Percentiles rank a stretch among this genome's conserved stretches.
Conservation (phyloP, 2,329 filamentous ascomycete genomes). For the Amylocarpus encephaloides region DNA sequence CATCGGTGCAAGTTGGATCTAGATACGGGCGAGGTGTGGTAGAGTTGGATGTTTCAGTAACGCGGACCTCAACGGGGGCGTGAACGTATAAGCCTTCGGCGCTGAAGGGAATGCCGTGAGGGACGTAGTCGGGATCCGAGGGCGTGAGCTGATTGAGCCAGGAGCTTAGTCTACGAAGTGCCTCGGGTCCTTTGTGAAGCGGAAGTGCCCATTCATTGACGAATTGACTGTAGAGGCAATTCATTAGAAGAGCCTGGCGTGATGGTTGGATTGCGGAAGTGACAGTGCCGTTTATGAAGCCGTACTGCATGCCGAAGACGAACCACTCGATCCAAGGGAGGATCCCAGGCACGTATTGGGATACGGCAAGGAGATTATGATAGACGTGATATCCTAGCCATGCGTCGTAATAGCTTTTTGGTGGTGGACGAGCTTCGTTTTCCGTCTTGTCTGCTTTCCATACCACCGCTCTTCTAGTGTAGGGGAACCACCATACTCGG, state of each 20-base stretch:
- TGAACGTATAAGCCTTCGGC: conserved; percentile 76
- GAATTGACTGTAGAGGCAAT: conserved; percentile 96
- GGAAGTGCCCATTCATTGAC: conserved; percentile 98
- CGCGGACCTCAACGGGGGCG: conserved; percentile 86
- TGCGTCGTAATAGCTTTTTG: conserved; percentile 70
- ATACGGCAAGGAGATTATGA: conserved; percentile 79
- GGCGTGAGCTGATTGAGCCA: conserved; percentile 68
- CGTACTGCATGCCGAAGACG: conserved; percentile 96
- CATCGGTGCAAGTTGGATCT: conserved; percentile 62
- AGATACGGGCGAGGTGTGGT: conserved; percentile 51
- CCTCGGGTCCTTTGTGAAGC: conserved; percentile 78
- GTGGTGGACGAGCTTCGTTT: conserved; percentile 50
- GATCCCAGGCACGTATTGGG: conserved; percentile 70
- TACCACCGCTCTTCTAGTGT: conserved; percentile 78
- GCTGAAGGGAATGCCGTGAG: conserved; percentile 71
- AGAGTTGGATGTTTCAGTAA: conserved; percentile 58
- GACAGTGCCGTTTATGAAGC: conserved; percentile 65
- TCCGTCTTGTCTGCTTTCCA: conserved; percentile 82
- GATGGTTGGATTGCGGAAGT: conserved; percentile 75
- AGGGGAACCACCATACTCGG: conserved; percentile 96
- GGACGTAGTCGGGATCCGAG: conserved; percentile 57
- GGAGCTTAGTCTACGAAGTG: conserved; percentile 70
- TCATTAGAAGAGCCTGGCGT: conserved; percentile 79
- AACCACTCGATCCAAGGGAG: conserved; percentile 92
- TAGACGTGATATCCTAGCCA: conserved; percentile 82